phyloP scores from a whole-genome alignment of 2,329 filamentous ascomycete genomes.

The Claviceps citrina region DNA sequence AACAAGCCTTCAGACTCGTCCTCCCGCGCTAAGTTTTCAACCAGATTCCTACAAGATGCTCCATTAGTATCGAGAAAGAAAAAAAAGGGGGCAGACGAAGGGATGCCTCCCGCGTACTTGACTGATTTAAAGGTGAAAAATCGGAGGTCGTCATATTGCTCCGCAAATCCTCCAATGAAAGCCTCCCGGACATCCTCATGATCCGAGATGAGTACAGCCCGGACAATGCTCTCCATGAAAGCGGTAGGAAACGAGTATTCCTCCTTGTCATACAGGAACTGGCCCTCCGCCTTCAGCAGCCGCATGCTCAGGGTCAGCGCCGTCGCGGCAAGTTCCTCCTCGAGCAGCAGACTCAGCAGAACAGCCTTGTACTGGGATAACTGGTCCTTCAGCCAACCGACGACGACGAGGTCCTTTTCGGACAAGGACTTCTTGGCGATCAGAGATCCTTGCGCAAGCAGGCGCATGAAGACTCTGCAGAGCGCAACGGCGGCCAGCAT shows the following conservation, averaged over 20 bases:
- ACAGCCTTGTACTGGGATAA: conserved; percentile 54
- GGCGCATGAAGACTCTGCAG: conserved; percentile 70
- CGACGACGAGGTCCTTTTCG: conserved; percentile 60
- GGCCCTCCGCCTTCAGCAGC: conserved; percentile 64
- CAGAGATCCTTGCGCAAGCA: conserved; percentile 61
- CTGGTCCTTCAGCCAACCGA: conserved; percentile 63
- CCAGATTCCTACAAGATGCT: conserved; percentile 10
- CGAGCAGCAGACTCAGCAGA: conserved; percentile 45
- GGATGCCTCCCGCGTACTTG: conserved; percentile 31
- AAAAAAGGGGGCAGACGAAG: not conserved
- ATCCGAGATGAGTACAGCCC: conserved; percentile 41
- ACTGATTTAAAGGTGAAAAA: conserved; percentile 68
- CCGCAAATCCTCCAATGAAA: conserved; percentile 64
- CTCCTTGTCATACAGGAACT: conserved; percentile 41
- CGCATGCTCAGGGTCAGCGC: conserved; percentile 71
- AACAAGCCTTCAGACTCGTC: conserved; percentile 23
- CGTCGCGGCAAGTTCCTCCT: conserved; percentile 50
- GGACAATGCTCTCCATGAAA: conserved; percentile 51
- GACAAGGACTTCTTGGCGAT: conserved; percentile 47
- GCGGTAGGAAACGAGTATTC: conserved; percentile 54
- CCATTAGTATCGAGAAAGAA: conserved; percentile 1
- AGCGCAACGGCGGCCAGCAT: conserved; percentile 63
- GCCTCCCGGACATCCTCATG: conserved; percentile 48
- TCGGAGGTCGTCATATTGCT: conserved; percentile 69
- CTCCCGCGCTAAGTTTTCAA: conserved; percentile 12